Base-by-base conservation (phyloP, 2,329 filamentous ascomycete species). In the Tolypocladium cylindrosporum region DNA sequence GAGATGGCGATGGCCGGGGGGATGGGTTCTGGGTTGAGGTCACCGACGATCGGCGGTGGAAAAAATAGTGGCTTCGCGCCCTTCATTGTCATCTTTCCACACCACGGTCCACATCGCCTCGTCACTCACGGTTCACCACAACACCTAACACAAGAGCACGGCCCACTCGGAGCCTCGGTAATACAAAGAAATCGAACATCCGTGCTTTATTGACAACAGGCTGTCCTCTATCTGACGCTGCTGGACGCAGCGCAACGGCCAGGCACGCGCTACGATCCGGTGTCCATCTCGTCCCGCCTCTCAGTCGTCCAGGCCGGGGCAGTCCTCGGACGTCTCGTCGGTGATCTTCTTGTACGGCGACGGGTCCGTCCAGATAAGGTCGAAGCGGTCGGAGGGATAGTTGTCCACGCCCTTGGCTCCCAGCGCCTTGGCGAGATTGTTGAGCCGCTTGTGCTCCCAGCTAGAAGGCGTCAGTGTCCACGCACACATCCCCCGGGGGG, bases 361-460 rank as follows among this genome's bases (percentile, higher is more conserved):
- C 3, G 80, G 79, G 61, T 80, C 74, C 0, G 77, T 82, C 83
- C 82, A 85, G 60, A 85, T 84, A 19, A 83, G 62, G 62, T 85
- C 72, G 55, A 73, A 86, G 1, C 72, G 67, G 58, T 77, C 73
- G 60, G 74, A 70, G 0, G 80, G 80, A 64, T 85, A 86, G 6
- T 68, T 65, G 1, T 77, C 76, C 0, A 78, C 75, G 62, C 80
- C 63, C 9, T 75, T 65, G 57, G 76, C 79, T 0, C 83, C 84
- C 21, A 87, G 66, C 19, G 72, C 69, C 61, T 79, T 63, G 2
- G 75, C 78, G 62, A 86, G 80, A 60, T 81, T 73, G 40, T 73
- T 76, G 54, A 86, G 67, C 21, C 72, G 70, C 55, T 76, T 72
- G 65, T 86, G 83, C 63, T 85, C 78, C 83, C 83, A 86, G 71